phyloP scores from a whole-genome alignment of 2,329 filamentous ascomycete genomes.

The Aspergillus cejpii region DNA sequence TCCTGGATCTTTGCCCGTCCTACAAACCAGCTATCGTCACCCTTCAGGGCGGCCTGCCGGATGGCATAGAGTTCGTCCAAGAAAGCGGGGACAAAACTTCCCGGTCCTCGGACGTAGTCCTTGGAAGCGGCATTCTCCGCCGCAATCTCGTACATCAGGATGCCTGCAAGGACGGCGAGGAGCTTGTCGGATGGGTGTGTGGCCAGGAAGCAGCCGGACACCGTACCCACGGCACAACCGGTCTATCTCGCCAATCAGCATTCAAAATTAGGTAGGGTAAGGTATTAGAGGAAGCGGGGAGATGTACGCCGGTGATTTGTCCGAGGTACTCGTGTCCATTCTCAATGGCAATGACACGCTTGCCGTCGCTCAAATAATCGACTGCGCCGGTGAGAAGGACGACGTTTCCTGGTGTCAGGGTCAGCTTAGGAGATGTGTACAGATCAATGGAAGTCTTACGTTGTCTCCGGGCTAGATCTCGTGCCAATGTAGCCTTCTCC shows the following conservation, averaged over 20 bases:
- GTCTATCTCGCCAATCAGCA: conserved; percentile 38
- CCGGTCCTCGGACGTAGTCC: conserved; percentile 65
- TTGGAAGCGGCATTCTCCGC: conserved; percentile 59
- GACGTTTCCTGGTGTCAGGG: conserved; percentile 45
- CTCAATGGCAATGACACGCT: conserved; percentile 57
- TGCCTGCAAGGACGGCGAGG: conserved; percentile 63
- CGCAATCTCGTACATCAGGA: conserved; percentile 71
- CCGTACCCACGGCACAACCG: conserved; percentile 79
- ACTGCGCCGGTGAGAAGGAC: conserved; percentile 74
- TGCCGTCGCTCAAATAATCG: conserved; percentile 73
- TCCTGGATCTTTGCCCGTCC: conserved; percentile 35
- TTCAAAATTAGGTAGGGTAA: neutral
- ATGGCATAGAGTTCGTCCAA: conserved; percentile 60
- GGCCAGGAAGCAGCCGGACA: conserved; percentile 68
- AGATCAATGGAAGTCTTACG: conserved; percentile 29
- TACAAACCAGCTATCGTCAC: conserved; percentile 31
- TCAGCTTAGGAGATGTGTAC: neutral
- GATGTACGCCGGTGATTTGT: conserved; percentile 41
- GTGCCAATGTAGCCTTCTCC: conserved; percentile 58
- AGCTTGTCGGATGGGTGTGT: conserved; percentile 59
- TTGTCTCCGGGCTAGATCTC: conserved; percentile 60
- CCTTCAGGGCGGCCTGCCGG: conserved; percentile 29
- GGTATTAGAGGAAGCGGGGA: neutral
- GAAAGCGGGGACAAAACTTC: conserved; percentile 79
- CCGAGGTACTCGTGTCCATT: conserved; percentile 64